These are phyloP conservation scores for Monosporozyma solicola DNA, from an alignment of 805 yeast species.

Conservation along the genomic window DNA sequence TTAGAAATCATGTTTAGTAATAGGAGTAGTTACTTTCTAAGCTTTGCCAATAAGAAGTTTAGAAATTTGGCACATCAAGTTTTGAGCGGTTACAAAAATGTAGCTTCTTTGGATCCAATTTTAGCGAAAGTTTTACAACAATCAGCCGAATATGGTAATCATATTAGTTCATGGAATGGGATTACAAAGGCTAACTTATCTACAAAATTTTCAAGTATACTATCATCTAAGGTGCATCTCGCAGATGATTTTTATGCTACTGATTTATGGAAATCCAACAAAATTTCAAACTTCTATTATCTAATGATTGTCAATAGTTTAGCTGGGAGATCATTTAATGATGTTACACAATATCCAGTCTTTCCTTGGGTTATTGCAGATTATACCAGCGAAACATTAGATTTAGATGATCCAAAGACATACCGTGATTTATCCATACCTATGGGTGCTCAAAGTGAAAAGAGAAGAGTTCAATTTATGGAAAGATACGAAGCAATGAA, in stretches of 20 bases:
- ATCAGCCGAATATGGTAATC: conserved; percentile 33
- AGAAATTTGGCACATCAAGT: conserved; percentile 50
- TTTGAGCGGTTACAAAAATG: conserved; percentile 41
- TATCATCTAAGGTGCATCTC: conserved; percentile 10
- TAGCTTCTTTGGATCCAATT: conserved; percentile 45
- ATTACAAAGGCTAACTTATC: conserved; percentile 31
- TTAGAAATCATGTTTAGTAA: conserved; percentile 66
- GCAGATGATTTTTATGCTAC: conserved; percentile 40
- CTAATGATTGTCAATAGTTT: conserved; percentile 70
- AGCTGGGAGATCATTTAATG: conserved; percentile 86
- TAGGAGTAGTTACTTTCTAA: conserved; percentile 62
- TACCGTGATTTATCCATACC: conserved; percentile 77
- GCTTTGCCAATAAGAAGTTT: conserved; percentile 44
- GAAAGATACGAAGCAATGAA: conserved; percentile 67
- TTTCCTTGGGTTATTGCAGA: conserved; percentile 90
- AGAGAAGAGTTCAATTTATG: conserved; percentile 51
- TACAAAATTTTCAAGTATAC: conserved; percentile 38
- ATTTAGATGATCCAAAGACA: conserved; percentile 49
- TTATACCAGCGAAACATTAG: conserved; percentile 62
- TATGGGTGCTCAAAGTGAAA: conserved; percentile 76
- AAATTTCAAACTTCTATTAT: conserved; percentile 75
- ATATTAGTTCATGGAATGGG: conserved; percentile 26
- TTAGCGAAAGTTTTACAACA: conserved; percentile 45
- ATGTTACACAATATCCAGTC: conserved; percentile 81
- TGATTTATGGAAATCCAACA: conserved; percentile 65